Conservation (phyloP, 768 basidiomycete genomes). For the Tricholoma hemisulphureum region DNA sequence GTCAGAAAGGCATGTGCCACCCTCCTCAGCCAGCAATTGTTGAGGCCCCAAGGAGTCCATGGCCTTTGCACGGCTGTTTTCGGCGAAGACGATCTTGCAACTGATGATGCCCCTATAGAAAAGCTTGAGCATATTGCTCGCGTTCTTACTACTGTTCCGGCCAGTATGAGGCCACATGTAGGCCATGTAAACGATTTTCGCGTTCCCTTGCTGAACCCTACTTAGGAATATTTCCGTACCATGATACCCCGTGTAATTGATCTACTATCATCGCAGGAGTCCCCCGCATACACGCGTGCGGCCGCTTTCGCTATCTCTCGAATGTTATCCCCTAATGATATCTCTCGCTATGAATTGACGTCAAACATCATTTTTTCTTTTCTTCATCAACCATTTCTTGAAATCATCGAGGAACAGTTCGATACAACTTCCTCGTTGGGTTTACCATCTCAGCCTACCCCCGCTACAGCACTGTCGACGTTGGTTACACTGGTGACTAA, state of each 20-base stretch:
- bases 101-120: slow-evolving; percentile 55
- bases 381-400: slow-evolving; percentile 54
- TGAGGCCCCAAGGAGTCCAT: slow-evolving; percentile 66
- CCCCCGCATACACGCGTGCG: slow-evolving; percentile 52
- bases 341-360: slow-evolving; percentile 27
- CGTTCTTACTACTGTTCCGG: slow-evolving; percentile 63
- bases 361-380: slow-evolving; percentile 41
- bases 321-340: slow-evolving; percentile 47
- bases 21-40: slow-evolving; percentile 68
- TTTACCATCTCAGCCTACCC: slow-evolving; percentile 14
- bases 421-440: not conserved
- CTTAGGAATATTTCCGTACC: slow-evolving; percentile 59
- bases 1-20: slow-evolving; percentile 57
- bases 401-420: slow-evolving; percentile 1
- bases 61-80: slow-evolving; percentile 72
- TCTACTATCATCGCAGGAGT: slow-evolving; percentile 43
- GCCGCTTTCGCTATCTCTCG: slow-evolving; percentile 70
- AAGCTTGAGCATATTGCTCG: slow-evolving; percentile 73
- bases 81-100: slow-evolving; percentile 51
- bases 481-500: slow-evolving; percentile 64
- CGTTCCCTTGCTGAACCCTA: slow-evolving; percentile 1
- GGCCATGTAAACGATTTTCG: slow-evolving; percentile 15
- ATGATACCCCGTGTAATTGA: slow-evolving; percentile 56
- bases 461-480: slow-evolving; percentile 45
- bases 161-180: slow-evolving; percentile 54